A percentile compares a stretch with the other conserved stretches of the same genome.
These are phyloP conservation scores for Cicer pinnatifidum DNA, from an alignment of 306 rosid genomes.

Conservation along the genomic window DNA sequence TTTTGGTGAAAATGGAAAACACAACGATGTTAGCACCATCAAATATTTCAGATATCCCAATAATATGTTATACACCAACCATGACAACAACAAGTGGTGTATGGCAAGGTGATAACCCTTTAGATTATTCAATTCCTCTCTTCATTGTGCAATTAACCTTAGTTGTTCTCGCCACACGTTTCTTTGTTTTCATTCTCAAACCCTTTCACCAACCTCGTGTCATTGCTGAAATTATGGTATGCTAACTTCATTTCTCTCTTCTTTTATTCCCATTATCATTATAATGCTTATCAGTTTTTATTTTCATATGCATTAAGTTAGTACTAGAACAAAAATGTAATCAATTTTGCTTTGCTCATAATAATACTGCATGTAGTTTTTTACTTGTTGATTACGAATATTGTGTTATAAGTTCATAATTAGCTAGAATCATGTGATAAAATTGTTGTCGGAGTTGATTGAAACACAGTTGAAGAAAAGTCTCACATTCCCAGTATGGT, in stretches of 20 bases:
- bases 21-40: background rate
- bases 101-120: slow-evolving; percentile 76
- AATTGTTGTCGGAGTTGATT: too few relatives aligned
- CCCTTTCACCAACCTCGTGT: slow-evolving; percentile 89
- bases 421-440: background rate
- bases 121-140: slow-evolving; percentile 75
- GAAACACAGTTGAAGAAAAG: too few relatives aligned
- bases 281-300: too few relatives aligned
- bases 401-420: background rate
- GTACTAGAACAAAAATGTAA: background rate
- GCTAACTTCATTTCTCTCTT: background rate
- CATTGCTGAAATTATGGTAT: slow-evolving; percentile 73
- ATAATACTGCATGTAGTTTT: background rate
- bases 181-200: slow-evolving; percentile 64
- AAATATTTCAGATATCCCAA: slow-evolving; percentile 40
- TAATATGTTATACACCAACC: slow-evolving; percentile 70
- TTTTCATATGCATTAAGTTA: background rate
- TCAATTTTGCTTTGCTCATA: background rate
- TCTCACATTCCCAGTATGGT: too few relatives aligned
- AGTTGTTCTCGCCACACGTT: slow-evolving; percentile 63
- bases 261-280: too few relatives aligned
- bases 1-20: slow-evolving; percentile 35
- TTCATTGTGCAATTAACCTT: slow-evolving; percentile 68
- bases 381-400: slow-evolving; percentile 5
- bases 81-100: slow-evolving; percentile 74